Evolutionary conservation across 257 asterid species (phyloP).

Genomic region (Fraxinus pennsylvanica): DNA sequence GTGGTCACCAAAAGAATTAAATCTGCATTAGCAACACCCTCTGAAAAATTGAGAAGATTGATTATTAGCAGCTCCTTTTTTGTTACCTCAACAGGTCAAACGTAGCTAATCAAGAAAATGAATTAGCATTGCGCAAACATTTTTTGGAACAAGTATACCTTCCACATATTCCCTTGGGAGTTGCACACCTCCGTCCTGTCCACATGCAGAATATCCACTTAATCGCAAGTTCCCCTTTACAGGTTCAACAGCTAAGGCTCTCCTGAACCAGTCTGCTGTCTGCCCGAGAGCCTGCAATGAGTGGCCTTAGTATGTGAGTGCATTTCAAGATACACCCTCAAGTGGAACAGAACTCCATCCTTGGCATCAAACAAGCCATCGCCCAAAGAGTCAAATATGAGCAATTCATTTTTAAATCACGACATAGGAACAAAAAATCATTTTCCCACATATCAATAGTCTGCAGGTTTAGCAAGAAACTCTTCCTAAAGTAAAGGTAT

Average conservation of each 20-base stretch:
- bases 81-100: background rate
- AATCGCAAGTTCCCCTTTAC: constrained; percentile 88
- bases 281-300: constrained; percentile 85
- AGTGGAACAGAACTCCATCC: constrained; percentile 7
- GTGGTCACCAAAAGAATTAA: constrained; percentile 94
- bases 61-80: constrained; percentile 1
- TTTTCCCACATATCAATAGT: background rate
- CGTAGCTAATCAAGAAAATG: constrained; percentile 12
- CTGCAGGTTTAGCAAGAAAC: background rate
- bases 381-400: background rate
- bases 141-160: constrained; percentile 48
- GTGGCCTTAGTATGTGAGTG: constrained; percentile 19
- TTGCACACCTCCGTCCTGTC: constrained; percentile 99
- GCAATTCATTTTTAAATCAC: background rate
- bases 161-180: constrained; percentile 93
- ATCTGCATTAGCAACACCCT: constrained; percentile 92
- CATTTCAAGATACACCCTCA: background rate
- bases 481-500: background rate
- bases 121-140: constrained; percentile 22
- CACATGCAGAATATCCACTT: constrained; percentile 99
- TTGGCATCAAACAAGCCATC: background rate
- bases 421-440: background rate
- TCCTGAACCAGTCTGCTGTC: constrained; percentile 93
- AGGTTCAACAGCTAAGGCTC: constrained; percentile 94
- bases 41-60: constrained; percentile 39